Conservation (phyloP, 768 basidiomycete species). For the Sarcomyxa edulis region DNA sequence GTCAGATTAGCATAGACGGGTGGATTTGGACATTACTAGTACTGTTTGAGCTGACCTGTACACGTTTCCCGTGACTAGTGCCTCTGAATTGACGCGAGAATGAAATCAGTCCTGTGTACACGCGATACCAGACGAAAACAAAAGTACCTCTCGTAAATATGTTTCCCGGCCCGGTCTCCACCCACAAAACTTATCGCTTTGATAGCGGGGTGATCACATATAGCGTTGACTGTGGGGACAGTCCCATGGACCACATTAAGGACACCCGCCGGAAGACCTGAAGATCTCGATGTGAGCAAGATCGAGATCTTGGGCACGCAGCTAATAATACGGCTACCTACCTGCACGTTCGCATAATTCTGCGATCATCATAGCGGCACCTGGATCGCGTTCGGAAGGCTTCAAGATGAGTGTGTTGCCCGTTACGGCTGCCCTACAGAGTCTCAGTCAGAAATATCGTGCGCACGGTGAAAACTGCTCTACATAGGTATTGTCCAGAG, state of each 20-base stretch:
- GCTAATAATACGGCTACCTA: no score
- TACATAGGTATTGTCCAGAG: conserved; percentile 94
- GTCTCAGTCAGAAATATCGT: no score
- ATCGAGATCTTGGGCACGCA: no score
- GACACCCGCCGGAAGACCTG: conserved; percentile 81
- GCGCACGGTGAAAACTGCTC: no score
- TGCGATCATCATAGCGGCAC: conserved; percentile 96
- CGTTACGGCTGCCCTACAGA: conserved; percentile 77
- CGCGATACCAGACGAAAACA: neutral
- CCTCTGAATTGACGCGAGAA: conserved; percentile 42
- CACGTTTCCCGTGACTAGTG: conserved; percentile 82
- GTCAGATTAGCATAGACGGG: conserved; percentile 2
- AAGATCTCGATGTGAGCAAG: conserved; percentile 5
- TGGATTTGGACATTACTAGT: no score
- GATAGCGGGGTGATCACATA: conserved; percentile 89
- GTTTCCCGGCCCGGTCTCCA: conserved; percentile 86
- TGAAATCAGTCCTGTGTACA: neutral
- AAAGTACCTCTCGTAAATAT: conserved; percentile 81
- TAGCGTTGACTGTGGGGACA: conserved; percentile 84
- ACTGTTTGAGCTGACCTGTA: no score
- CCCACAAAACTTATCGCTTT: conserved; percentile 97
- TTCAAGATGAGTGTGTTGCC: conserved; percentile 95
- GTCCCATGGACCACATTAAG: conserved; percentile 91
- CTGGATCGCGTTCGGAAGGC: conserved; percentile 94
- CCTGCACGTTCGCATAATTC: conserved; percentile 89